Conservation (phyloP, 345 rosid genomes). For the Turritis glabra region DNA sequence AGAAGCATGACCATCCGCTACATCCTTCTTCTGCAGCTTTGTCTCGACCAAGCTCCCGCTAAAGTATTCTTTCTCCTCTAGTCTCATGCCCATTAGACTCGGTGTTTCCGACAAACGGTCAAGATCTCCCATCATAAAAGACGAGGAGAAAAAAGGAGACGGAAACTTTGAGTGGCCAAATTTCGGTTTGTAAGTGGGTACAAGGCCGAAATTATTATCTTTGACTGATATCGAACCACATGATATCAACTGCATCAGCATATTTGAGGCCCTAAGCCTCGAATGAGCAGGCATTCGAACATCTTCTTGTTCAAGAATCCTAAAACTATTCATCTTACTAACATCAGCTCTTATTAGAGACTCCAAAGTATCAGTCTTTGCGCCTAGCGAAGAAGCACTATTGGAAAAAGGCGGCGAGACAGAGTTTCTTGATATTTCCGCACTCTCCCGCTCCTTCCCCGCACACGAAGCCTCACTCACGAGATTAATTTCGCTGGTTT, state of each 20-base stretch:
- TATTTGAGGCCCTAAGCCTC: conserved; percentile 69
- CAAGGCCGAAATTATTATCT: conserved; percentile 81
- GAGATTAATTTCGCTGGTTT: conserved; percentile 29
- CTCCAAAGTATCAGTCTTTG: conserved; percentile 86
- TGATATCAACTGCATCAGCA: conserved; percentile 91
- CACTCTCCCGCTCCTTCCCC: conserved; percentile 60
- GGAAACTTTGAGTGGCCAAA: conserved; percentile 68
- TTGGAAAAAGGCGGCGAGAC: conserved; percentile 73
- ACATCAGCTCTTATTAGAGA: conserved; percentile 90
- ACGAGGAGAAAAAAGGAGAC: conserved; percentile 69
- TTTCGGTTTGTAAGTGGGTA: conserved; percentile 77
- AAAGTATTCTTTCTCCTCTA: conserved; percentile 89
- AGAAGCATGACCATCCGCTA: conserved; percentile 44
- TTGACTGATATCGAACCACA: conserved; percentile 96
- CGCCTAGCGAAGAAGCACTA: conserved; percentile 67
- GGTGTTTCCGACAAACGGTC: conserved; percentile 84
- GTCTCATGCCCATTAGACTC: conserved; percentile 62
- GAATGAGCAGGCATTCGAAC: conserved; percentile 59
- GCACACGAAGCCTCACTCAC: conserved; percentile 42
- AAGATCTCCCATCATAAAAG: conserved; percentile 76
- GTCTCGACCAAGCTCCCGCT: conserved; percentile 94
- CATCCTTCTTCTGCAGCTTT: conserved; percentile 53
- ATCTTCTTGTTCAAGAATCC: conserved; percentile 84
- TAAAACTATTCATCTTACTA: conserved; percentile 81
- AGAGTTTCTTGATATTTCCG: conserved; percentile 53